Base-by-base conservation (phyloP, 106 monocot genomes). In the Apostasia shenzhenica region DNA sequence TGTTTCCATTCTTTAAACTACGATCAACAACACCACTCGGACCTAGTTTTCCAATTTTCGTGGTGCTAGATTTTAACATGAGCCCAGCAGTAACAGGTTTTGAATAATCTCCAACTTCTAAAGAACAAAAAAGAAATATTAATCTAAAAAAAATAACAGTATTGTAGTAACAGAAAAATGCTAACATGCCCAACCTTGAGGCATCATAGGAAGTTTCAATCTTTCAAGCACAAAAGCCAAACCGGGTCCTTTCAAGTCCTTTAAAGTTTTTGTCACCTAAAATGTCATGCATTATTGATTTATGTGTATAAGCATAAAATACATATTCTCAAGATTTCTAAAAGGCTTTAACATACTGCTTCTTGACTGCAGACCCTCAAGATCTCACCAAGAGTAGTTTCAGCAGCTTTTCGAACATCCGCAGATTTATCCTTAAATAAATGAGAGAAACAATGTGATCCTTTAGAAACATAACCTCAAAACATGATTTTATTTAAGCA, bases 371-470 rank as follows among this genome's bases (percentile, higher is more conserved):
- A 99, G 55, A 90, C 75, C 61, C 74, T 87, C 57, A 99, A 48
- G 54, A 99, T 70, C 82, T 93, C 90, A 85, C 72, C 73, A 57
- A 99, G 57, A 60, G 77, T 79, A 55, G 74, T 73, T 78, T 99
- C 99, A 63, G 99, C 99, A 75, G 90, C 82, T 77, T 99, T 99
- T 48, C 99, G 84, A 76, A 99, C 90, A 57, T 99, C 99, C 12
- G 71, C 93, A 54, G 93, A 93, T 79, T 99, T 99, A 80, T 99
- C 99, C 99, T 99, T 3, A 56, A 41, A 67, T 57, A 37, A 63
- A 67, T 13, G 54, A 66, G 7, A 65, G 12, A 0, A 50, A 10
- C 41, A 26, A 37, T 61, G 58, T n/a, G 60, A 47, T 6, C 48
- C 55, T 3, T 45, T 11, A 47, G 38, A 40, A 73, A 73, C 11